Conservation (phyloP, 176 grass and related monocot genomes). For the Themeda triandra region DNA sequence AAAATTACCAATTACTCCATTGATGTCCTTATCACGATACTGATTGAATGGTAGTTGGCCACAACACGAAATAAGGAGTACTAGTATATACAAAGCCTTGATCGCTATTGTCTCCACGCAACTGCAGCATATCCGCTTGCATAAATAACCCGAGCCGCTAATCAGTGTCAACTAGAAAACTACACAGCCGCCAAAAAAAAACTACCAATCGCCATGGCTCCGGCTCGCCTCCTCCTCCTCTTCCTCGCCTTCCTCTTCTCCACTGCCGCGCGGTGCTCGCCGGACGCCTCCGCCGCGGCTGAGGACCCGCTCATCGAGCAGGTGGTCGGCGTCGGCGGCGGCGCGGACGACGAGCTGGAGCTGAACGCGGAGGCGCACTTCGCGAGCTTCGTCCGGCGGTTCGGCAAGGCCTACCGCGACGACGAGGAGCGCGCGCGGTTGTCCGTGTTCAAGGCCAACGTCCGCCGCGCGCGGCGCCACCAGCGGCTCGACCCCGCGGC, state of each 20-base stretch:
- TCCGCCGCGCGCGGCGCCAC: constrained; percentile 60
- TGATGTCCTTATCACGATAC: too few relatives aligned
- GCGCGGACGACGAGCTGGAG: constrained; percentile 20
- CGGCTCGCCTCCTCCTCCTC: constrained; percentile 34
- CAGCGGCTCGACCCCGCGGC: constrained; percentile 83
- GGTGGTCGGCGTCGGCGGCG: constrained; percentile 50
- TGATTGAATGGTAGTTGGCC: background rate
- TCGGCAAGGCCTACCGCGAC: constrained; percentile 62
- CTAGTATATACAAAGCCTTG: background rate
- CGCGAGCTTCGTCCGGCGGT: constrained; percentile 58
- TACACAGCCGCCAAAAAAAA: background rate
- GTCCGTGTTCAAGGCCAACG: constrained; percentile 66
- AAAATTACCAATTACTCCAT: too few relatives aligned
- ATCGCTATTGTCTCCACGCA: constrained; percentile 15
- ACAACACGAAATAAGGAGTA: background rate
- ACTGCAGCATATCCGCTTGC: background rate
- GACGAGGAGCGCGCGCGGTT: constrained; percentile 56
- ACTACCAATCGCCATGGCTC: constrained; percentile 35
- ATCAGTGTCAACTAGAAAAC: background rate
- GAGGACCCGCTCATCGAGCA: constrained; percentile 68
- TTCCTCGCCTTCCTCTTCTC: constrained; percentile 27
- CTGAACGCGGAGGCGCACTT: constrained; percentile 75
- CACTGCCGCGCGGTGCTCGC: background rate
- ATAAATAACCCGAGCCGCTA: constrained; percentile 17
- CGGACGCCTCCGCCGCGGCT: background rate